A percentile compares a stretch with the other conserved stretches of the same genome.
Evolutionary conservation across 768 basidiomycete species (phyloP).

Genomic region (Neoboletus magnificus): DNA sequence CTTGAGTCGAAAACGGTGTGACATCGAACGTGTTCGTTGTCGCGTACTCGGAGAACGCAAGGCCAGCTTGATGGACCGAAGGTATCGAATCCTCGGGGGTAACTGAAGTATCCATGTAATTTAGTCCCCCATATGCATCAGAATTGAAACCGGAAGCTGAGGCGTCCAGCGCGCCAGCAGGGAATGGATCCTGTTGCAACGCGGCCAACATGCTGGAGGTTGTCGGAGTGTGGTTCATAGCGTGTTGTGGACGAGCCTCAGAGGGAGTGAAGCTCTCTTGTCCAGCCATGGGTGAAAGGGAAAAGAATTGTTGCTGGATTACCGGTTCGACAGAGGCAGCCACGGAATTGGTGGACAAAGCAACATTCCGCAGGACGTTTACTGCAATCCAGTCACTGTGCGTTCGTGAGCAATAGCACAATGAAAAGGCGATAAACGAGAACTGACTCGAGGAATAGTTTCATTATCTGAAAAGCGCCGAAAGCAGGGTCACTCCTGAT

Average conservation of each 20-base stretch:
- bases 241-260: conserved; percentile 57
- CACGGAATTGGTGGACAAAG: conserved; percentile 86
- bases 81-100: conserved; percentile 62
- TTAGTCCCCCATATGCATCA: conserved; percentile 66
- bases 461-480: conserved; percentile 89
- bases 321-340: conserved; percentile 90
- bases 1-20: conserved; percentile 60
- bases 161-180: conserved; percentile 62
- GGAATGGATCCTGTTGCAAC: conserved; percentile 73
- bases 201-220: conserved; percentile 91
- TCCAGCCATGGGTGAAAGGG: conserved; percentile 85
- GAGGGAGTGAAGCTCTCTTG: conserved; percentile 73
- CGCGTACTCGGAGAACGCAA: conserved; percentile 71
- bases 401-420: conserved; percentile 16
- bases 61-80: conserved; percentile 56
- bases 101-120: conserved; percentile 72
- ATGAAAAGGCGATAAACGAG: background rate
- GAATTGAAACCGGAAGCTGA: conserved; percentile 58
- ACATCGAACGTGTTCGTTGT: conserved; percentile 69
- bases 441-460: conserved; percentile 84
- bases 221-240: conserved; percentile 80
- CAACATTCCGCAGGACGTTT: conserved; percentile 82
- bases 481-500: conserved; percentile 92
- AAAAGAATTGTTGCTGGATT: conserved; percentile 87
- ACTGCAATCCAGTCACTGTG: conserved; percentile 87